Conservation (phyloP, 1,284 basidiomycete genomes). For the Malassezia arunalokei region DNA sequence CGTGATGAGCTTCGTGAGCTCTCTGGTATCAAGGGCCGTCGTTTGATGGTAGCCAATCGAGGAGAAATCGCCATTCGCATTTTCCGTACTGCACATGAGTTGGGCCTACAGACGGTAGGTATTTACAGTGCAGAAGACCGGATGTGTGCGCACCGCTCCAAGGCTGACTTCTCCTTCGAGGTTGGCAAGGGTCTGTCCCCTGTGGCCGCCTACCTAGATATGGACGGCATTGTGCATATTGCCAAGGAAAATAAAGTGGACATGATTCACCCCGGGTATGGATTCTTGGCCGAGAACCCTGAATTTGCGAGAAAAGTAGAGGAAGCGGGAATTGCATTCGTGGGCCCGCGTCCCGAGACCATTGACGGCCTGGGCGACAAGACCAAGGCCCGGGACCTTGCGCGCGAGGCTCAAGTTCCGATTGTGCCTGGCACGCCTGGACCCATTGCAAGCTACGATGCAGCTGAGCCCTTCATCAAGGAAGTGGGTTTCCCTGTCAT, state of each 20-base stretch:
- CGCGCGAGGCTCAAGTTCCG: conserved; percentile 55
- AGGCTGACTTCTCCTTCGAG: conserved; percentile 97
- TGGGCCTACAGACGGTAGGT: conserved; percentile 97
- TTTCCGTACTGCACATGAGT: conserved; percentile 94
- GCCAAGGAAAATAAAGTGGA: conserved; percentile 78
- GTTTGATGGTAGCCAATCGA: conserved; percentile 44
- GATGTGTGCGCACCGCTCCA: conserved; percentile 91
- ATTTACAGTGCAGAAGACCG: conserved; percentile 97
- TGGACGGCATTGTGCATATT: conserved; percentile 76
- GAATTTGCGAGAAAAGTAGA: conserved; percentile 91
- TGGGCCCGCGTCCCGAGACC: conserved; percentile 88
- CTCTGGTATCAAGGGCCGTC: conserved; percentile 24
- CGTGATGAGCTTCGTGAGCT: conserved; percentile 7
- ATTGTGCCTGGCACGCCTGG: conserved; percentile 97
- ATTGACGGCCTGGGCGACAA: conserved; percentile 98
- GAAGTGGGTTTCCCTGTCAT: conserved; percentile 86
- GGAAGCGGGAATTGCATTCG: conserved; percentile 89
- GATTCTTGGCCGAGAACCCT: conserved; percentile 95
- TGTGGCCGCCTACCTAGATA: conserved; percentile 89
- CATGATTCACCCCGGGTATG: conserved; percentile 85
- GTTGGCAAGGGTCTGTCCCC: conserved; percentile 91
- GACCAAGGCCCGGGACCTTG: conserved; percentile 64
- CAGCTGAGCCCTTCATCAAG: conserved; percentile 77
- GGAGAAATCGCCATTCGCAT: conserved; percentile 95
- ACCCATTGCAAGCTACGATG: conserved; percentile 68